A percentile compares a stretch with the other conserved stretches of the same genome.
These are phyloP conservation scores for Neurospora tetraspora DNA, from an alignment of 495 filamentous ascomycete genomes.

Conservation along the genomic window DNA sequence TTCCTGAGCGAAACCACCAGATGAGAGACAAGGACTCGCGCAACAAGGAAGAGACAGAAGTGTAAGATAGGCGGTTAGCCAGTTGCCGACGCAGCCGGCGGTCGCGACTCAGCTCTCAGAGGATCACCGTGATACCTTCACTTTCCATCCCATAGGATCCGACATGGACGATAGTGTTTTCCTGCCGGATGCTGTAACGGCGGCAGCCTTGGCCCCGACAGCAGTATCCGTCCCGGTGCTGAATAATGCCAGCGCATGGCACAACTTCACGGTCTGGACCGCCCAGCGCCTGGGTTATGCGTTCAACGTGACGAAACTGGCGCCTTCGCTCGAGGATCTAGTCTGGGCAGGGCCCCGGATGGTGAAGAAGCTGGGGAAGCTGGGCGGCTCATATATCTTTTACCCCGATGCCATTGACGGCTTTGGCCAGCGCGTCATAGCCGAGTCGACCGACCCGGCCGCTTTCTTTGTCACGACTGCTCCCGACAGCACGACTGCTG, in stretches of 20 bases:
- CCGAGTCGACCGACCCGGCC: constrained; percentile 42
- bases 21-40: neutral
- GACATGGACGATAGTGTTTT: neutral
- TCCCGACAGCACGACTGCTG: constrained; percentile 17
- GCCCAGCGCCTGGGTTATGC: constrained; percentile 28
- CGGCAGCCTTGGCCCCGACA: constrained; percentile 9
- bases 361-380: constrained; percentile 49
- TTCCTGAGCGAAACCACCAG: neutral
- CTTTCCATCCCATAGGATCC: neutral
- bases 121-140: neutral
- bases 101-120: neutral
- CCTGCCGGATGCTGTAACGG: neutral
- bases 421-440: constrained; percentile 49
- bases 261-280: constrained; percentile 38
- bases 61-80: neutral
- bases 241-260: constrained; percentile 33
- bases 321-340: constrained; percentile 44
- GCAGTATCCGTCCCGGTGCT: constrained; percentile 7
- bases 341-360: constrained; percentile 53
- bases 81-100: neutral
- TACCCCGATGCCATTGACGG: constrained; percentile 54
- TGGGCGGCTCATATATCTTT: constrained; percentile 44
- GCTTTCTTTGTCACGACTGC: constrained; percentile 13
- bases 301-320: constrained; percentile 33
- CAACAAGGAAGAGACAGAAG: neutral